Base-by-base conservation (phyloP, 768 basidiomycete species). In the Astraeus odoratus region DNA sequence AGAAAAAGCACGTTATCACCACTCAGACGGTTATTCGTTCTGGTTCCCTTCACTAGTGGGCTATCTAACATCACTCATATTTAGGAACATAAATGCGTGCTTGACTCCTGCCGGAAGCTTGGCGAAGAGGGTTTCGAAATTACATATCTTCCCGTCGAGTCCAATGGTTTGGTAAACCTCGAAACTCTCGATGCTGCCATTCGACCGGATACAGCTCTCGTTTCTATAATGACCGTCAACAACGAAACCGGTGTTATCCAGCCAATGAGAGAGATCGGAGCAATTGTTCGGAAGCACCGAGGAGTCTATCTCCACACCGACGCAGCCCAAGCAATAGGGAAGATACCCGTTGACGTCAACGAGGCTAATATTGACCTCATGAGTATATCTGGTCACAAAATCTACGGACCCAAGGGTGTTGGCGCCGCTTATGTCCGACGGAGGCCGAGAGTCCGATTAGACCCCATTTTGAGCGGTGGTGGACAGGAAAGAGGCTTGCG, bases 201-300 rank as follows among this genome's bases (percentile, higher is more conserved):
- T 47, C 82, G 91, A 25, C 92, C 93, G 8, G 91, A 93, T 49
- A 93, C 91, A 10, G 88, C 87, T 1, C 70, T 98, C n/a, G 82
- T 99, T 36, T 95, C 93, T 10, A 83, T 99, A 61, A 99, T 99
- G 96, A 79, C 88, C 15, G 96, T 99, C 48, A 99, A 99, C 72
- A 99, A 99, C 66, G 96, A 99, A 69, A 98, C 93, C 4, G 96
- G 96, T 19, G 94, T 97, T 52, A 96, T 99, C 44, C 96, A 98
- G 60, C 96, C 96, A 2, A 74, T 98, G 51, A 86, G 89, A 60
- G 92, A 97, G 62, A 99, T 99, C 45, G 95, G 95, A 24, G 78
- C 80, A 2, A 75, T 95, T 27, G 61, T 86, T 25, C 83, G 84
- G 59, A 86, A 89, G 66, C 83, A 95, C 60, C 83, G 87, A 48